Base-by-base conservation (phyloP, 169 alveolate species). In the Plasmodium malariae region DNA sequence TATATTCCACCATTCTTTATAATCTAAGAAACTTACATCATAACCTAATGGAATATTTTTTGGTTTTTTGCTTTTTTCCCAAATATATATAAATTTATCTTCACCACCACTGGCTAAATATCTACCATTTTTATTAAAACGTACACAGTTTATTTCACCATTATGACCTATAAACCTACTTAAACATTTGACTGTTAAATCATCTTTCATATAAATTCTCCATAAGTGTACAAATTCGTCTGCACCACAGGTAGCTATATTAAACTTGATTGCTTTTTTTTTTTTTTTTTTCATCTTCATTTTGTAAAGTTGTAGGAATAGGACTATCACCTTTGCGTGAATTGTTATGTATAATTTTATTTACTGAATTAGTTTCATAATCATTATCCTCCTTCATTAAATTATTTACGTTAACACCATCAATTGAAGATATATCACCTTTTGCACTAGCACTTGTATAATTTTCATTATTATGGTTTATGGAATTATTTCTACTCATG, bases 151-250 rank as follows among this genome's bases (percentile, higher is more conserved):
- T 57, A 96, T 97, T 74, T 96, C 98, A 26, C 96, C 96, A 68
- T 93, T 96, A 80, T 96, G 98, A 5, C 98, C 98, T 1, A 96
- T 88, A 40, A 96, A 92, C 14, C 98, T 88, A 40, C 95, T 93
- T 87, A 96, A 78, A 40, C 96, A 94, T 48, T 93, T 93, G 59
- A 93, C 94, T 63, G 96, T 94, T 62, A 95, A 92, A 78, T 92
- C 90, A 67, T 93, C 94, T 19, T 95, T 94, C 4, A 95, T 94
- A 48, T 92, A 88, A 32, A 95, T 93, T 40, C 95, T 94, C 98
- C 97, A 95, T 48, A 96, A 94, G 72, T 96, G 98, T 11, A 96
- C 96, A 85, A 96, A 96, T 57, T 96, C 98, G 67, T 96, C 98
- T 0, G 98, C 98, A 26, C 98, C 98, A 26, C 97, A 97, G 5